phyloP scores from a whole-genome alignment of 495 filamentous ascomycete genomes.

The Hypoxylon fragiforme region DNA sequence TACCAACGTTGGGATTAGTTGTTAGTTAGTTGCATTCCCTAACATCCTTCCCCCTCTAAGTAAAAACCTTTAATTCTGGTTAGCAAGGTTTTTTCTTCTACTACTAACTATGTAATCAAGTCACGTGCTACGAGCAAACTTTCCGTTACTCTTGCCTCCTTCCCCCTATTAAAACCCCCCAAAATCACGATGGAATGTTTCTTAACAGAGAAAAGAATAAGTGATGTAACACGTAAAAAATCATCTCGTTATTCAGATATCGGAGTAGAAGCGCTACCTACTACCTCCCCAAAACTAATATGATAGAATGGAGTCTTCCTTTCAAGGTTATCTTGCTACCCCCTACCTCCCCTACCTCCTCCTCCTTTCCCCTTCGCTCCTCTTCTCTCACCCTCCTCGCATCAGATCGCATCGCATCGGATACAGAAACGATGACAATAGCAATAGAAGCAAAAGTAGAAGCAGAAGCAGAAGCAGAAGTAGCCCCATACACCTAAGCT shows the following conservation, averaged over 20 bases:
- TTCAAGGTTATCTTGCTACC: background rate
- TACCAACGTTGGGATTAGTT: too few relatives aligned
- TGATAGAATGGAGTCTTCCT: conserved; percentile 4
- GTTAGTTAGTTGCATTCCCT: too few relatives aligned
- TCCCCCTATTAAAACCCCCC: too few relatives aligned
- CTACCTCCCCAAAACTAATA: conserved; percentile 6
- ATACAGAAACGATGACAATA: background rate
- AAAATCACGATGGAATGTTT: too few relatives aligned
- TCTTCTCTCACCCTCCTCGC: background rate
- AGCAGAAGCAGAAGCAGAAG: background rate
- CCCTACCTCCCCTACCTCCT: background rate
- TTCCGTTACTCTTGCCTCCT: too few relatives aligned
- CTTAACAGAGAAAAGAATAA: too few relatives aligned
- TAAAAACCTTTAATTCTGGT: conserved; percentile 15
- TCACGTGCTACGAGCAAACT: too few relatives aligned
- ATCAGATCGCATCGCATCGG: background rate
- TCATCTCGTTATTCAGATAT: conserved; percentile 26
- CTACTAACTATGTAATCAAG: too few relatives aligned
- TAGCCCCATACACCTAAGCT: conserved; percentile 21
- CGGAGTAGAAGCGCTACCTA: conserved; percentile 4
- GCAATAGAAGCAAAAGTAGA: background rate
- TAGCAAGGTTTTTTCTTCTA: conserved; percentile 7
- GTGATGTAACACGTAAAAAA: background rate
- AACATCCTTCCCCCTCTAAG: too few relatives aligned
- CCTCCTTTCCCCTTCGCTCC: background rate